Evolutionary conservation across 169 alveolate species (phyloP).

Genomic region (Plasmodium gonderi): DNA sequence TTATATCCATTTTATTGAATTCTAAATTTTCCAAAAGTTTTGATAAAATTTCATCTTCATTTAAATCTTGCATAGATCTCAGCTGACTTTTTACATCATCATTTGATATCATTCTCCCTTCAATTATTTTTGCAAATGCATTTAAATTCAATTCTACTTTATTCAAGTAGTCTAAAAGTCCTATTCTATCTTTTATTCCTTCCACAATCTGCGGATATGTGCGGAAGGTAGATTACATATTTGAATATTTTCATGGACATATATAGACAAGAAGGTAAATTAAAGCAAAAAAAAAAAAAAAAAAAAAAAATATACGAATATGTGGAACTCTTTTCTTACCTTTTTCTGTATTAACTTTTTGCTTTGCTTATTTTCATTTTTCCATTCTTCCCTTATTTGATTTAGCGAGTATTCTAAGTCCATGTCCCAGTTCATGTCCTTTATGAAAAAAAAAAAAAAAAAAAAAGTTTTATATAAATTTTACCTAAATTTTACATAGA

Average conservation of each 20-base stretch:
- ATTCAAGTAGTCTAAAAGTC: constrained; percentile 43
- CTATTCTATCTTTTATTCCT: constrained; percentile 61
- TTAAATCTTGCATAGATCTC: constrained; percentile 61
- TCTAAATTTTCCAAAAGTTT: constrained; percentile 55
- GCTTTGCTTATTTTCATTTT: constrained; percentile 58
- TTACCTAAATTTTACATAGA: too few species aligned
- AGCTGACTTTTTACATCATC: constrained; percentile 69
- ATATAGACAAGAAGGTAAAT: not conserved
- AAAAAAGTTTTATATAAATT: not conserved
- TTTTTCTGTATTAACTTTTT: constrained; percentile 61
- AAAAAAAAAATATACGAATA: not conserved
- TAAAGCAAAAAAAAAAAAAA: not conserved
- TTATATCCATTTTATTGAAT: constrained; percentile 57
- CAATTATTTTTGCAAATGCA: constrained; percentile 69
- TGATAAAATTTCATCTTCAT: constrained; percentile 24
- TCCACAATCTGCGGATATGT: constrained; percentile 31
- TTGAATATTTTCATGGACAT: not conserved
- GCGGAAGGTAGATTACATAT: not conserved
- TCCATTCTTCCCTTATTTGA: constrained; percentile 68
- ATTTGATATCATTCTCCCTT: constrained; percentile 69
- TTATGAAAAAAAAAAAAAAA: not conserved
- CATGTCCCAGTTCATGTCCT: constrained; percentile 73
- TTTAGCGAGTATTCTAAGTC: constrained; percentile 60
- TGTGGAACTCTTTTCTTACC: constrained; percentile 1
- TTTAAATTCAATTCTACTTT: constrained; percentile 58